These are phyloP conservation scores for Penicillium sp. DNA, from an alignment of 2,329 filamentous ascomycete genomes.

Conservation along the genomic window DNA sequence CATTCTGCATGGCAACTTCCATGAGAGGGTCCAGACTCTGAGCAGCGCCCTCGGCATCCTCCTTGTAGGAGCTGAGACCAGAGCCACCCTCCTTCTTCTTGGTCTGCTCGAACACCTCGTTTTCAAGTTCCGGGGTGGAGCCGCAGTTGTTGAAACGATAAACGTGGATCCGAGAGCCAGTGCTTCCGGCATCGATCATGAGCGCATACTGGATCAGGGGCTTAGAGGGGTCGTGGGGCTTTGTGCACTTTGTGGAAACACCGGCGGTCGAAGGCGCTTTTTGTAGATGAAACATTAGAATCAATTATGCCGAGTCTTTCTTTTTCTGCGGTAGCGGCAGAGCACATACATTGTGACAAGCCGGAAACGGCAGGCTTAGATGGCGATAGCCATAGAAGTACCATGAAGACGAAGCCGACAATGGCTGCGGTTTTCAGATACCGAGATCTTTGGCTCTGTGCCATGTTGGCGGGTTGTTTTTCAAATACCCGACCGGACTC, in stretches of 20 bases:
- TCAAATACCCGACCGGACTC: constrained; percentile 46
- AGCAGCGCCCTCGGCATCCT: constrained; percentile 82
- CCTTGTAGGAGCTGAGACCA: constrained; percentile 79
- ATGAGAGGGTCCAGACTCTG: constrained; percentile 84
- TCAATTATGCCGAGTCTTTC: constrained; percentile 1
- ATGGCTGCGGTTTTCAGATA: constrained; percentile 62
- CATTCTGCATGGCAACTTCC: constrained; percentile 76
- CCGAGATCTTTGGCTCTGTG: constrained; percentile 59
- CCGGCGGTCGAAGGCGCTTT: constrained; percentile 39
- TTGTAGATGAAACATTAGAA: constrained; percentile 18
- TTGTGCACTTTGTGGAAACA: constrained; percentile 72
- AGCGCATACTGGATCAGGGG: constrained; percentile 95
- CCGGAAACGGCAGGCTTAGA: constrained; percentile 30
- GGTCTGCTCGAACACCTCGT: constrained; percentile 91
- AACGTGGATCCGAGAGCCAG: constrained; percentile 94
- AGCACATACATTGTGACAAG: constrained; percentile 24
- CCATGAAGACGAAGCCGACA: constrained; percentile 55
- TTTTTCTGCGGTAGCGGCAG: background rate
- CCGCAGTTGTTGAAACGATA: constrained; percentile 99
- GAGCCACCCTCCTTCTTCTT: constrained; percentile 76
- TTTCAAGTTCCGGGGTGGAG: constrained; percentile 86
- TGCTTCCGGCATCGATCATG: constrained; percentile 98
- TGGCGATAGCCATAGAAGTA: constrained; percentile 56
- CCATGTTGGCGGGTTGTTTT: constrained; percentile 52
- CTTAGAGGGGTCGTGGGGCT: constrained; percentile 80